Percentiles rank a stretch among this genome's conserved stretches.
Evolutionary conservation across 2,329 filamentous ascomycete genomes (phyloP).

Genomic region (Bimuria novae-zelandiae): DNA sequence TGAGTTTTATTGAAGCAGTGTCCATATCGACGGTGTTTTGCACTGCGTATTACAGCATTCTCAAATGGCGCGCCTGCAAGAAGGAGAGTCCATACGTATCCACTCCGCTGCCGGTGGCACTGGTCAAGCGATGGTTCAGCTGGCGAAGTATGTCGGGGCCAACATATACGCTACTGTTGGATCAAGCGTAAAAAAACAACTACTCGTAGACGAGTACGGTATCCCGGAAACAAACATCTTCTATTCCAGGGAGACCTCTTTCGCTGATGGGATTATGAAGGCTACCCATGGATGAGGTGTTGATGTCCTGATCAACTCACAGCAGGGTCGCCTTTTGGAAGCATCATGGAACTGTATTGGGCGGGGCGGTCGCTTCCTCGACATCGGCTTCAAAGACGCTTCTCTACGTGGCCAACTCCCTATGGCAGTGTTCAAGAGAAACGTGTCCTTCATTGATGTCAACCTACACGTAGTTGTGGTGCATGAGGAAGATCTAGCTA

Average conservation of each 20-base stretch:
- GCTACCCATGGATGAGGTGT: slow-evolving; percentile 29
- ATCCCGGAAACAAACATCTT: slow-evolving; percentile 31
- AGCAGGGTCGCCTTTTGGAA: slow-evolving; percentile 22
- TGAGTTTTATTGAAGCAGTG: neutral
- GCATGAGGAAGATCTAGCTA: neutral
- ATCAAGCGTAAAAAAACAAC: slow-evolving; percentile 5
- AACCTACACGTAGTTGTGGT: neutral
- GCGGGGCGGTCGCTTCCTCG: slow-evolving; percentile 27
- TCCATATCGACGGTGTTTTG: neutral
- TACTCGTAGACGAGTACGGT: slow-evolving; percentile 5
- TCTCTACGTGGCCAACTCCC: neutral
- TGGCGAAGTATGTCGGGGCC: neutral
- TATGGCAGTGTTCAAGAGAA: neutral
- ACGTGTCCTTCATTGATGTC: neutral
- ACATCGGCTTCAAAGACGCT: slow-evolving; percentile 12
- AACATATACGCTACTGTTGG: neutral
- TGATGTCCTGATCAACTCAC: slow-evolving; percentile 33
- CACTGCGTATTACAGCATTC: neutral
- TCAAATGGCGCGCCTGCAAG: neutral
- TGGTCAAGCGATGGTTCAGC: too few species aligned
- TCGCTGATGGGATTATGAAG: slow-evolving; percentile 21
- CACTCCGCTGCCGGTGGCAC: too few species aligned
- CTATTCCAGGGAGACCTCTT: slow-evolving; percentile 23
- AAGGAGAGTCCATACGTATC: neutral
- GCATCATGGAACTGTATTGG: slow-evolving; percentile 27